Evolutionary conservation across 495 filamentous ascomycete genomes (phyloP).

Genomic region (Aspergillus bridgeri): DNA sequence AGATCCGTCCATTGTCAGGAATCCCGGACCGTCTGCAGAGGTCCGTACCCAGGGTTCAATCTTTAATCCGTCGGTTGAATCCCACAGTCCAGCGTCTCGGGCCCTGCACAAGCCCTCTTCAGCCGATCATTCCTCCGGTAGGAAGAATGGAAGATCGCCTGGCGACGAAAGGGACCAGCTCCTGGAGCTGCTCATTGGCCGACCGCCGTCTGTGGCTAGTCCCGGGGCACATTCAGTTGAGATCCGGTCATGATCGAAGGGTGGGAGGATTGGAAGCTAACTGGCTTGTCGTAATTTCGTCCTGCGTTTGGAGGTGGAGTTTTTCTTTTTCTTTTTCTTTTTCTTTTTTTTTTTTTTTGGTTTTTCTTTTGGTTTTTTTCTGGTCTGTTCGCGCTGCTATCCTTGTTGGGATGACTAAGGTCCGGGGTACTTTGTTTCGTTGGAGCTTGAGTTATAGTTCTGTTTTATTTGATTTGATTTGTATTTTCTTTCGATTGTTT

Average conservation of each 20-base stretch:
- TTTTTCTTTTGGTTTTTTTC: background rate
- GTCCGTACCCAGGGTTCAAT: no score
- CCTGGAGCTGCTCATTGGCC: conserved; percentile 8
- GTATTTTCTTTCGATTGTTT: no score
- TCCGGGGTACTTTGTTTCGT: no score
- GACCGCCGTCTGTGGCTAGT: conserved; percentile 3
- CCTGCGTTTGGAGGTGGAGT: background rate
- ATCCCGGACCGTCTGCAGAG: no score
- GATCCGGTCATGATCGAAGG: conserved; percentile 15
- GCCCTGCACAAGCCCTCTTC: conserved; percentile 14
- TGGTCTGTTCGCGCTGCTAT: conserved; percentile 1
- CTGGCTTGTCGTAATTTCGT: conserved; percentile 10
- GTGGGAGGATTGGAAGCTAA: background rate
- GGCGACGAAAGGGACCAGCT: conserved; percentile 2
- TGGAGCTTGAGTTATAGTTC: no score
- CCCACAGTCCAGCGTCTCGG: conserved; percentile 10
- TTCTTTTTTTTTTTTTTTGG: background rate
- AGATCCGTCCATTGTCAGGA: no score
- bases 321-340: no score
- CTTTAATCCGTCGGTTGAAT: background rate
- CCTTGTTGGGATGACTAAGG: no score
- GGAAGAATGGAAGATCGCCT: conserved; percentile 14
- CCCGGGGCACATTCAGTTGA: conserved; percentile 13
- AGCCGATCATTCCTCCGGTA: conserved; percentile 7
- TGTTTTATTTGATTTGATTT: no score